Percentiles rank a stretch among this genome's conserved stretches.
Conservation (phyloP, 78 protist genomes). For the Dictyostelium brefeldianum region DNA sequence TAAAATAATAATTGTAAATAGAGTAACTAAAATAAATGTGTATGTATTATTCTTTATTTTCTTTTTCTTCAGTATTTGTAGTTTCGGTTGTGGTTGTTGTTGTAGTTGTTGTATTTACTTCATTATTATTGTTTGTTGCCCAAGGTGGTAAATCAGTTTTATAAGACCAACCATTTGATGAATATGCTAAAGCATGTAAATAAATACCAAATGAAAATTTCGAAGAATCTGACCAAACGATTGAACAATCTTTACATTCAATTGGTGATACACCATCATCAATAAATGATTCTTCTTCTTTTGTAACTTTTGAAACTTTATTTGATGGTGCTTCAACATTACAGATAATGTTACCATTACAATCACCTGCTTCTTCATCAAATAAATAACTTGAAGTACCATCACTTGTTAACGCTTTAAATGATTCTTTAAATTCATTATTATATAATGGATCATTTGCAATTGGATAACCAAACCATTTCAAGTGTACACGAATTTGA, state of each 20-base stretch:
- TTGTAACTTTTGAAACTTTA: background rate
- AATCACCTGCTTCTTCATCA: background rate
- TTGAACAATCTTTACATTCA: slow-evolving; percentile 69
- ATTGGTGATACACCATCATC: slow-evolving; percentile 48
- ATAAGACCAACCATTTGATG: slow-evolving; percentile 40
- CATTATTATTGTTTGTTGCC: slow-evolving; percentile 17
- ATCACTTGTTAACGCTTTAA: slow-evolving; percentile 43
- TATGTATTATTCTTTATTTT: no score
- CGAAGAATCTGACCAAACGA: slow-evolving; percentile 43
- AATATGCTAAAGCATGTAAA: slow-evolving; percentile 68
- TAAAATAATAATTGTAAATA: no score
- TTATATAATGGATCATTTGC: slow-evolving; percentile 90
- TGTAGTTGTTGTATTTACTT: background rate
- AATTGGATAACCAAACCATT: slow-evolving; percentile 89
- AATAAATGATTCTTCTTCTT: background rate
- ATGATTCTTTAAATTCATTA: slow-evolving; percentile 8
- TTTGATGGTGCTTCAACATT: background rate
- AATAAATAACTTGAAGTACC: slow-evolving; percentile 27
- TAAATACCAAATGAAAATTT: slow-evolving; percentile 55
- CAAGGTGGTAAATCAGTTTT: slow-evolving; percentile 71
- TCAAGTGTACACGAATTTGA: slow-evolving; percentile 95
- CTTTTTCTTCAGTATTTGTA: no score
- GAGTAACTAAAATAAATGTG: no score
- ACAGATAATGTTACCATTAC: background rate
- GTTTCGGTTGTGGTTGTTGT: background rate